A percentile compares a stretch with the other conserved stretches of the same genome.
These are phyloP conservation scores for Neocallimastix lanati DNA, from an alignment of 192 early-diverging fungal genomes.

Conservation along the genomic window DNA sequence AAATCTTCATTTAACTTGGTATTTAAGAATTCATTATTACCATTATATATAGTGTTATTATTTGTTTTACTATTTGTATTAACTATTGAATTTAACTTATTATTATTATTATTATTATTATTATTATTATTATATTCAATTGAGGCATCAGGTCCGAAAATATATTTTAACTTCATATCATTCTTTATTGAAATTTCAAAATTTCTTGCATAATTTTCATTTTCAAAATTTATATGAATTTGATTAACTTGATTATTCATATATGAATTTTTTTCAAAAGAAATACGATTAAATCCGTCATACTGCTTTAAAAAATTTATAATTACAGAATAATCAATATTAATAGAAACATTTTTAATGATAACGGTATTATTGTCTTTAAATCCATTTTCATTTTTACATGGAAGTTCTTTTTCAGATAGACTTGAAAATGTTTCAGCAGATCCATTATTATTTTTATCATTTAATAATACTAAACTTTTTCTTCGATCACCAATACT, in stretches of 20 bases:
- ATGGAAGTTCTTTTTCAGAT: neutral
- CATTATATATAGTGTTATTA: neutral
- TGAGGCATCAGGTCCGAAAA: neutral
- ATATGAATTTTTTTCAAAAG: neutral
- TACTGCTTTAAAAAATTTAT: neutral
- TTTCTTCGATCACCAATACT: neutral
- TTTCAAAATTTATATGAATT: neutral
- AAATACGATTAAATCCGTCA: neutral
- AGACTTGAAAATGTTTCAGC: neutral
- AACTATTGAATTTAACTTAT: neutral
- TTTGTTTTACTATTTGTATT: too few relatives aligned
- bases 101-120: neutral
- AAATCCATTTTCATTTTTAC: neutral
- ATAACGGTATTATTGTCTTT: neutral
- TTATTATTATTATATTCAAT: neutral
- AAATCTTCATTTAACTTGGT: neutral
- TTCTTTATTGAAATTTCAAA: neutral
- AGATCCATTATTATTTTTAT: neutral
- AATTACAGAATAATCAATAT: neutral
- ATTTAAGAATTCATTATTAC: neutral
- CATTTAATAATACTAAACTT: neutral
- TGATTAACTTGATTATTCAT: neutral
- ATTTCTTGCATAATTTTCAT: neutral
- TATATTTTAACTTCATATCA: neutral
- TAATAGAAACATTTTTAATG: neutral